Evolutionary conservation across 2,329 filamentous ascomycete genomes (phyloP).

Genomic region (Aspergillus sp.): DNA sequence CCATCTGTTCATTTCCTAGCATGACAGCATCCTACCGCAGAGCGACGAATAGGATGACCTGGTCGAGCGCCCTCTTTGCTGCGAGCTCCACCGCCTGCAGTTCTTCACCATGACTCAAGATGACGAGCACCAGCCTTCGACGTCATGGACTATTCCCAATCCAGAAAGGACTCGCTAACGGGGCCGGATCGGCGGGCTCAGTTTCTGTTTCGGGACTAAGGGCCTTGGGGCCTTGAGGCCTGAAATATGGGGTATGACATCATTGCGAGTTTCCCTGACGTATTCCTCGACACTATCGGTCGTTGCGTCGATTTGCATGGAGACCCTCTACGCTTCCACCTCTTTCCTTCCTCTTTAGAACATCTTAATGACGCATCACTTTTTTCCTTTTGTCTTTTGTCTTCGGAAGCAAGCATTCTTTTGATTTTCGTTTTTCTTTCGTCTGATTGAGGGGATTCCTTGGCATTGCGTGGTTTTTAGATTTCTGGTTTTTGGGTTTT

Average conservation of each 20-base stretch:
- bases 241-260: constrained; percentile 13
- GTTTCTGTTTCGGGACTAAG: constrained; percentile 10
- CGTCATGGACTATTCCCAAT: constrained; percentile 14
- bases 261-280: constrained; percentile 5
- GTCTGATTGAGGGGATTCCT: not conserved
- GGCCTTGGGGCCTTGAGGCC: constrained; percentile 4
- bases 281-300: not conserved
- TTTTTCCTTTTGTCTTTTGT: constrained; percentile 6
- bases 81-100: too few species aligned
- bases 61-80: too few species aligned
- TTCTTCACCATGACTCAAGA: too few species aligned
- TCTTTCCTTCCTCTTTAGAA: not conserved
- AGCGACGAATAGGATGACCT: too few species aligned
- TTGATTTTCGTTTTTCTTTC: constrained; percentile 10
- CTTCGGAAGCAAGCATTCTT: constrained; percentile 7
- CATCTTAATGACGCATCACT: not conserved
- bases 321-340: not conserved
- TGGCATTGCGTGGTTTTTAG: constrained; percentile 1
- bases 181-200: constrained; percentile 12
- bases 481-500: not conserved
- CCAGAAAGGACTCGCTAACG: constrained; percentile 11
- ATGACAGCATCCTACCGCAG: too few species aligned
- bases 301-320: not conserved
- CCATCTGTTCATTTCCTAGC: too few species aligned
- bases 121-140: constrained; percentile 9